Conservation (phyloP, 306 rosid genomes). For the Lupinus albus region DNA sequence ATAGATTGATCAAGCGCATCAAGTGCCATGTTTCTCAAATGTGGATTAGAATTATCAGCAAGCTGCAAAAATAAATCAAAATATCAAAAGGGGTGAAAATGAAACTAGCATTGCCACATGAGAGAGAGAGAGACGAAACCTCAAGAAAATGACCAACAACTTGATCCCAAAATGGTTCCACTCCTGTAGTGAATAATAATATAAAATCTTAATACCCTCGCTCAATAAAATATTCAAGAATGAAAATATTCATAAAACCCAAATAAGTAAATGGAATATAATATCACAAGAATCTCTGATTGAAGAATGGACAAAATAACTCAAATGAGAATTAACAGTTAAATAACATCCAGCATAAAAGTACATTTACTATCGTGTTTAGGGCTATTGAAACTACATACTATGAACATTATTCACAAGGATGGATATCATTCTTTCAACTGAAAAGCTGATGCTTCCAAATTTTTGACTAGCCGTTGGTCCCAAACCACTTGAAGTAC, state of each 20-base stretch:
- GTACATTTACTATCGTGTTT: conserved; percentile 28
- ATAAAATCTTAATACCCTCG: conserved; percentile 19
- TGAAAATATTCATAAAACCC: conserved; percentile 13
- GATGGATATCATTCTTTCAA: conserved; percentile 94
- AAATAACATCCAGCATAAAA: conserved; percentile 34
- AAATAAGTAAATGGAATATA: conserved; percentile 24
- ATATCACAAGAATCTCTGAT: conserved; percentile 18
- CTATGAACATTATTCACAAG: conserved; percentile 92
- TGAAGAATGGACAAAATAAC: conserved; percentile 9
- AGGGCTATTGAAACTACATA: conserved; percentile 52
- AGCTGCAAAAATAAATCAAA: conserved; percentile 63
- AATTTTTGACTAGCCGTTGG: conserved; percentile 75
- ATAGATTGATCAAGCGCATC: conserved; percentile 92
- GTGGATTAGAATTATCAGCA: conserved; percentile 80
- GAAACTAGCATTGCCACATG: conserved; percentile 32
- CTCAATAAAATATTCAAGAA: conserved; percentile 22
- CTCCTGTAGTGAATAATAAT: conserved; percentile 56
- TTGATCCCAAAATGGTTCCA: conserved; percentile 94
- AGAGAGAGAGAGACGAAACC: conserved; percentile 49
- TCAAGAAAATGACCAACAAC: conserved; percentile 87
- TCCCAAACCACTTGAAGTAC: conserved; percentile 65
- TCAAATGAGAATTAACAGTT: conserved; percentile 6
- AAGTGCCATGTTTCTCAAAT: conserved; percentile 84
- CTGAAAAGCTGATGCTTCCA: conserved; percentile 87
- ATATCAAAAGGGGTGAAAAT: conserved; percentile 40